A percentile compares a stretch with the other conserved stretches of the same genome.
These are phyloP conservation scores for Hordeum marinum DNA, from an alignment of 176 grass and related monocot species.

Conservation along the genomic window DNA sequence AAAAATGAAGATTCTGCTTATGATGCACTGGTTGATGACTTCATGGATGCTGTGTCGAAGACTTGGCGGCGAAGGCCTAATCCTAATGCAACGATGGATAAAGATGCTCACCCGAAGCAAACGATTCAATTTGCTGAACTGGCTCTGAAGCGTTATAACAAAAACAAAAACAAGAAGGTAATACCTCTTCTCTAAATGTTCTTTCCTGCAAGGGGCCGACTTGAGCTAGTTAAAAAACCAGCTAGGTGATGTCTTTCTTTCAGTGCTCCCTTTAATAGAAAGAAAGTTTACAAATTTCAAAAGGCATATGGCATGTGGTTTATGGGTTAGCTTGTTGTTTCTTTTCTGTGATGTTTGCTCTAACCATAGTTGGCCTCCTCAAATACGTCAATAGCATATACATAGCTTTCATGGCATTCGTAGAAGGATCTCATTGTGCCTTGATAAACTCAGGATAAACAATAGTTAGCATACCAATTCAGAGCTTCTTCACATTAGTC, in stretches of 20 bases:
- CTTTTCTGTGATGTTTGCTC: no score
- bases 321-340: background rate
- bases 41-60: background rate
- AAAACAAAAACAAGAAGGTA: conserved; percentile 6
- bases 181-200: background rate
- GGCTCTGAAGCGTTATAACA: conserved; percentile 11
- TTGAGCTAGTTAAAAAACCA: background rate
- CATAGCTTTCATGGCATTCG: no score
- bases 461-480: no score
- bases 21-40: background rate
- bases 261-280: background rate
- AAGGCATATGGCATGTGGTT: background rate
- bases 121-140: background rate
- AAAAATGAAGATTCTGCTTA: background rate
- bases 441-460: no score
- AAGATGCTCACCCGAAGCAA: background rate
- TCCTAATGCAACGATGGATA: background rate
- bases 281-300: background rate
- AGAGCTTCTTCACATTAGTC: no score
- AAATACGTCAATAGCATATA: no score
- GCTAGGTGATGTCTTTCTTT: background rate
- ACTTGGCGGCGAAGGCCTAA: background rate
- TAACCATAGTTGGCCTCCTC: no score
- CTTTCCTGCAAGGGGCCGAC: no score
- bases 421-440: no score